Conservation (phyloP, 2,329 filamentous ascomycete species). For the Lasiodiplodia theobromae region DNA sequence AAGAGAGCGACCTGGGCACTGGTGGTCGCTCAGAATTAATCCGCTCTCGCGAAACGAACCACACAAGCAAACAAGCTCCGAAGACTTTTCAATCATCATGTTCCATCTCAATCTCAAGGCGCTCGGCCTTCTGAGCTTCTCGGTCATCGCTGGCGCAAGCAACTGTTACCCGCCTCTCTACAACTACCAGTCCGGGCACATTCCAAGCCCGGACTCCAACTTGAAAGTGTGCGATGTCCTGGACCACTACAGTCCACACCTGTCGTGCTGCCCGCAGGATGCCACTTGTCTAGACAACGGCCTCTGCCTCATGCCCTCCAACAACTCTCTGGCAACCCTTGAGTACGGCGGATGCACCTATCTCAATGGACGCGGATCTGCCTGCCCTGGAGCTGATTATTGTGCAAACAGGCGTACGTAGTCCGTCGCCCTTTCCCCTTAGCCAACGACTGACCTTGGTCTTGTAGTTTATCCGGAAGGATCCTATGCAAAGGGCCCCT, state of each 20-base stretch:
- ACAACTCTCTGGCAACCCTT: background rate
- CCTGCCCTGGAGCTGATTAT: slow-evolving; percentile 6
- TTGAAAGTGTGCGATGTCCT: background rate
- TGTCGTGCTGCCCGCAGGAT: slow-evolving; percentile 1
- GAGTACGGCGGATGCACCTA: slow-evolving; percentile 7
- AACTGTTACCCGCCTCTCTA: slow-evolving; percentile 4
- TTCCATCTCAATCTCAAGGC: background rate
- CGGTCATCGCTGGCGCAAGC: background rate
- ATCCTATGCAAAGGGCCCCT: background rate
- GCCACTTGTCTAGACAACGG: slow-evolving; percentile 6
- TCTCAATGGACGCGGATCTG: background rate
- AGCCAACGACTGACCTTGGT: background rate
- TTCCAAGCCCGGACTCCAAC: background rate
- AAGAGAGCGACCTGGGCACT: background rate
- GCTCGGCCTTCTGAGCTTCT: background rate
- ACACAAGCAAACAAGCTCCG: background rate
- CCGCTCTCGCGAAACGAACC: background rate
- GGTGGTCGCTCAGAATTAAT: background rate
- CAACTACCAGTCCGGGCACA: background rate
- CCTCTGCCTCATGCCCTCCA: background rate
- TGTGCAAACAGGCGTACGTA: background rate
- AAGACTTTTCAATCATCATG: background rate
- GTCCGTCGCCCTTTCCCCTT: background rate
- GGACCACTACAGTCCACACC: background rate
- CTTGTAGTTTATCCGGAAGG: background rate